phyloP scores from a whole-genome alignment of 768 basidiomycete species.

The Erythrobasidium yunnanense region DNA sequence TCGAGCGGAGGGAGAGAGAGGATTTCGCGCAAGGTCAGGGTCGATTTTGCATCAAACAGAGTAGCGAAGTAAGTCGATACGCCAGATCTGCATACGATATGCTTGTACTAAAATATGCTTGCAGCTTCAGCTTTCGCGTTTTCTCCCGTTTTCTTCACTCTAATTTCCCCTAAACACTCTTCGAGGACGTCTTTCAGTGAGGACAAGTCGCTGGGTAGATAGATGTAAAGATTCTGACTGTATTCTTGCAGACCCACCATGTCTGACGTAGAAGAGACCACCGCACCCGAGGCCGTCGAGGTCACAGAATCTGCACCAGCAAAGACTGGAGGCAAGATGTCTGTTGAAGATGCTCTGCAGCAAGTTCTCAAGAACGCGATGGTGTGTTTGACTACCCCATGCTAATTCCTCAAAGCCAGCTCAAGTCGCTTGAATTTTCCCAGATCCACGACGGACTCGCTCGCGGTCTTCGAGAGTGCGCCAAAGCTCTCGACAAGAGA shows the following conservation, averaged over 20 bases:
- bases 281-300: constrained; percentile 42
- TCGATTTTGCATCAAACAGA: too few species aligned
- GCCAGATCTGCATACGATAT: too few species aligned
- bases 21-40: too few species aligned
- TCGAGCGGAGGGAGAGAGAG: too few species aligned
- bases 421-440: not conserved
- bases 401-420: too few species aligned
- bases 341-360: constrained; percentile 74
- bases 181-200: constrained; percentile 15
- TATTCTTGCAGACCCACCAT: too few species aligned
- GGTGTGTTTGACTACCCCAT: constrained; percentile 2
- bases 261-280: constrained; percentile 41
- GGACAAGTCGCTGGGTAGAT: too few species aligned
- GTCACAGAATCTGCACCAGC: constrained; percentile 73
- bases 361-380: constrained; percentile 99
- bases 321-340: constrained; percentile 78
- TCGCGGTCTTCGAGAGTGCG: constrained; percentile 90
- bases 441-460: constrained; percentile 89
- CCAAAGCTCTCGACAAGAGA: constrained; percentile 97
- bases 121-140: too few species aligned
- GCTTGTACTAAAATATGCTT: too few species aligned
- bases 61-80: too few species aligned
- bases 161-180: not conserved
- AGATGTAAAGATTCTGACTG: too few species aligned
- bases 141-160: not conserved